phyloP scores from a whole-genome alignment of 306 rosid genomes.

The Vigna mungo region DNA sequence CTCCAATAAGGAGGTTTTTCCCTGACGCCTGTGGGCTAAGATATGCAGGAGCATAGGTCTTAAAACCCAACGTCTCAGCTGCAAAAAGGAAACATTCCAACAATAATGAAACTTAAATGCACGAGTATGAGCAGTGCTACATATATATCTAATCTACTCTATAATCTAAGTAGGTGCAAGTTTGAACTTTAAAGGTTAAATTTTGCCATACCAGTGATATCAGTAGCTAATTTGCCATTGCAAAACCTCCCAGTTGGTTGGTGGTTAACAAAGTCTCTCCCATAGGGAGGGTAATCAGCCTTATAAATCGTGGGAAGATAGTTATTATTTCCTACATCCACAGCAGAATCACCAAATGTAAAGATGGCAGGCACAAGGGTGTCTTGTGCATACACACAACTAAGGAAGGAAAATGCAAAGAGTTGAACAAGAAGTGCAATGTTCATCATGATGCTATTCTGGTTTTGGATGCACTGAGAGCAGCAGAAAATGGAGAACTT shows the following conservation, averaged over 20 bases:
- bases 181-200: not conserved
- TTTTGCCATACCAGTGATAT: constrained; percentile 70
- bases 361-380: constrained; percentile 86
- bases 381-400: constrained; percentile 68
- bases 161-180: not conserved
- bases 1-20: constrained; percentile 87
- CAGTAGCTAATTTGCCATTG: constrained; percentile 95
- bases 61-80: constrained; percentile 90
- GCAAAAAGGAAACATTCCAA: constrained; percentile 39
- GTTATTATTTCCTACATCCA: constrained; percentile 92
- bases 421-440: constrained; percentile 51
- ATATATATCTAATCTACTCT: not conserved
- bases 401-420: constrained; percentile 47
- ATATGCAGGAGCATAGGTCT: constrained; percentile 74
- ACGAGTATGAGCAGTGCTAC: not conserved
- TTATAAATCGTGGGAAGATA: constrained; percentile 77
- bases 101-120: constrained; percentile 41
- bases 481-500: constrained; percentile 12
- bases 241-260: constrained; percentile 94
- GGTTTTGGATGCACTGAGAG: constrained; percentile 30
- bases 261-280: constrained; percentile 85
- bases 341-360: constrained; percentile 91
- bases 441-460: constrained; percentile 51
- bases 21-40: constrained; percentile 97
- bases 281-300: constrained; percentile 96